These are phyloP conservation scores for Guadua angustifolia DNA, from an alignment of 176 grass and related monocot genomes.

Conservation along the genomic window DNA sequence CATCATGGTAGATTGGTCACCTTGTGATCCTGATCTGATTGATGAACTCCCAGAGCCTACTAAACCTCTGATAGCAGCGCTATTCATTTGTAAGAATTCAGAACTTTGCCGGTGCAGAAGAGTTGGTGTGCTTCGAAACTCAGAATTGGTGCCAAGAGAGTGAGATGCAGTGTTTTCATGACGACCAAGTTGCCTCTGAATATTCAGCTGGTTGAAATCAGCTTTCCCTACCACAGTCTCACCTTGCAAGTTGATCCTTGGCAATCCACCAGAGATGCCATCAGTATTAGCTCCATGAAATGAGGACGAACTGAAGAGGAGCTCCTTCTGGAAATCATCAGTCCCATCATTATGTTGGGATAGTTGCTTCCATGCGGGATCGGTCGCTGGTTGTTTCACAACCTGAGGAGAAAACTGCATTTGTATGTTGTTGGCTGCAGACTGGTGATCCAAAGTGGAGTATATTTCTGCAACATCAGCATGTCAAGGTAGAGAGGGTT, in stretches of 20 bases:
- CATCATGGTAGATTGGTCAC: not conserved
- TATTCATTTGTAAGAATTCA: not conserved
- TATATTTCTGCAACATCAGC: not conserved
- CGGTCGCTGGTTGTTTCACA: not conserved
- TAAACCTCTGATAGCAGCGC: not conserved
- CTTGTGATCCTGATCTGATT: not conserved
- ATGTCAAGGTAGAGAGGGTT: too few relatives aligned
- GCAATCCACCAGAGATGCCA: not conserved
- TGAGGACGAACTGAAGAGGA: not conserved
- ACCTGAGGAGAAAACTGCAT: not conserved
- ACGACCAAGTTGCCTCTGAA: not conserved
- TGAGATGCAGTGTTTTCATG: not conserved
- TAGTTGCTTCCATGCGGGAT: not conserved
- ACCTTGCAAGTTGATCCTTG: conserved; percentile 4
- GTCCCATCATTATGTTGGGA: not conserved
- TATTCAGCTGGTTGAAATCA: not conserved
- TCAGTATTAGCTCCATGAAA: not conserved
- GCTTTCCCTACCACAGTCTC: not conserved
- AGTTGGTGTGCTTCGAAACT: not conserved
- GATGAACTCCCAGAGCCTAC: not conserved
- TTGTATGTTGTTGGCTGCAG: not conserved
- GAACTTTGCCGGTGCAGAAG: not conserved
- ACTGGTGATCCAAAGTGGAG: conserved; percentile 9
- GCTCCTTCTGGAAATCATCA: conserved; percentile 4
- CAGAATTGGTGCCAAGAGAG: not conserved